phyloP scores from a whole-genome alignment of 768 basidiomycete species.

The Tulasnella sp. region DNA sequence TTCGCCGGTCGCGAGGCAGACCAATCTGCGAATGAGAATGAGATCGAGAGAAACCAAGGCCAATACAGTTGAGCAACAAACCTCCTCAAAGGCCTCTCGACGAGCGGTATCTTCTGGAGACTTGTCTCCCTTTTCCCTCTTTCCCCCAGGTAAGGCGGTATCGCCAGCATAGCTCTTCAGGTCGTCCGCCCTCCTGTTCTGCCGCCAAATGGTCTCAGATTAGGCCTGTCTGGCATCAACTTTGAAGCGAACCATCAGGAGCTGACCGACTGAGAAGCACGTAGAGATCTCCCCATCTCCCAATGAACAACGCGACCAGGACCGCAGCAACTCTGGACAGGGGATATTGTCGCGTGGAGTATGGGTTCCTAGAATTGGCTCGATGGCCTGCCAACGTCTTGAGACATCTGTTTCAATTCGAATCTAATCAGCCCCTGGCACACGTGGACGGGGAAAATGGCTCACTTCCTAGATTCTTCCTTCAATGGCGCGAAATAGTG shows the following conservation, averaged over 20 bases:
- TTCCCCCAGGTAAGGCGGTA: slow-evolving; percentile 85
- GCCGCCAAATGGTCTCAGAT: slow-evolving; percentile 1
- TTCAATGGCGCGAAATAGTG: slow-evolving; percentile 49
- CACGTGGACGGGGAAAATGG: not conserved
- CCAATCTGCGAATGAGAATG: slow-evolving; percentile 57
- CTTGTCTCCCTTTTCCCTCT: slow-evolving; percentile 63
- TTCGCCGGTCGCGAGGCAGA: slow-evolving; percentile 64
- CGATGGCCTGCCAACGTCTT: slow-evolving; percentile 53
- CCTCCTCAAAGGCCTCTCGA: slow-evolving; percentile 89
- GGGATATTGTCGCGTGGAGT: slow-evolving; percentile 46
- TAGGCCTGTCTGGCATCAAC: not conserved
- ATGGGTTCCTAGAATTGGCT: slow-evolving; percentile 40
- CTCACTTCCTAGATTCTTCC: slow-evolving; percentile 37
- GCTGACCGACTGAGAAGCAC: slow-evolving; percentile 77
- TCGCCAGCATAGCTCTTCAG: slow-evolving; percentile 80
- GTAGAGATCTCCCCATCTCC: slow-evolving; percentile 76
- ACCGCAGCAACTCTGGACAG: slow-evolving; percentile 66
- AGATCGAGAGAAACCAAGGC: not conserved
- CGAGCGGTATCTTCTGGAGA: slow-evolving; percentile 77
- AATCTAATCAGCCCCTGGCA: not conserved
- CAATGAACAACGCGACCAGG: slow-evolving; percentile 79
- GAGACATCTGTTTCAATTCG: slow-evolving; percentile 49
- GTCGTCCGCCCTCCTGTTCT: slow-evolving; percentile 64
- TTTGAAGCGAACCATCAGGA: not conserved
- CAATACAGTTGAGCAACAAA: slow-evolving; percentile 37